A percentile compares a stretch with the other conserved stretches of the same genome.
These are phyloP conservation scores for Geosmithia morbida DNA, from an alignment of 2,329 filamentous ascomycete species.

Conservation along the genomic window DNA sequence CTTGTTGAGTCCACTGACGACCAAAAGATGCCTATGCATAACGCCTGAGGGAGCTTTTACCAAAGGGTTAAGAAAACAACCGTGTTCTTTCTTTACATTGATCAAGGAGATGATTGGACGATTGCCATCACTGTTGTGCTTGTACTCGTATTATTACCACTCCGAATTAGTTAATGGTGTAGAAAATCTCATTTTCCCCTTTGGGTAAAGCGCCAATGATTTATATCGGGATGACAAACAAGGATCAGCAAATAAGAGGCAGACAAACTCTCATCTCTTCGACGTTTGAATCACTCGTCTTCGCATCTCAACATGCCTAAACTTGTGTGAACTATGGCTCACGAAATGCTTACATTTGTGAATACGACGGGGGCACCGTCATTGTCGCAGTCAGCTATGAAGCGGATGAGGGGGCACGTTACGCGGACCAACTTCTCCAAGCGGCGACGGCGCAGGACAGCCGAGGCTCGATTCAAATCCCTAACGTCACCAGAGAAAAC, in stretches of 20 bases:
- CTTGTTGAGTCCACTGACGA: neutral
- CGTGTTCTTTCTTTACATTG: too few species aligned
- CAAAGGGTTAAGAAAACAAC: neutral
- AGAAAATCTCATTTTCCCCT: neutral
- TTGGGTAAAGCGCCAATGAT: neutral
- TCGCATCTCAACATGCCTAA: too few species aligned
- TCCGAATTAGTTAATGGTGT: neutral
- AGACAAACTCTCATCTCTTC: neutral
- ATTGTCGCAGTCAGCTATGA: neutral
- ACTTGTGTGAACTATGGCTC: neutral
- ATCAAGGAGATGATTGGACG: too few species aligned
- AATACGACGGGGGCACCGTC: neutral
- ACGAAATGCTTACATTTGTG: neutral
- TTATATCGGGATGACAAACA: too few species aligned
- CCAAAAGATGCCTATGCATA: neutral
- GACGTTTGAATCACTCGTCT: neutral
- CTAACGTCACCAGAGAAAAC: neutral
- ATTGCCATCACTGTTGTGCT: too few species aligned
- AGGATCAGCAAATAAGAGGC: too few species aligned
- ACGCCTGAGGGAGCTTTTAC: neutral
- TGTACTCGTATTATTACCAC: neutral
- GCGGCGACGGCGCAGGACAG: constrained; percentile 1
- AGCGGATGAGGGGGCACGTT: constrained; percentile 3
- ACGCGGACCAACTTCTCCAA: constrained; percentile 4
- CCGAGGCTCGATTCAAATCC: neutral